A percentile compares a stretch with the other conserved stretches of the same genome.
Conservation (phyloP, 164 flowering plant species). For the Chimonanthus salicifolius region DNA sequence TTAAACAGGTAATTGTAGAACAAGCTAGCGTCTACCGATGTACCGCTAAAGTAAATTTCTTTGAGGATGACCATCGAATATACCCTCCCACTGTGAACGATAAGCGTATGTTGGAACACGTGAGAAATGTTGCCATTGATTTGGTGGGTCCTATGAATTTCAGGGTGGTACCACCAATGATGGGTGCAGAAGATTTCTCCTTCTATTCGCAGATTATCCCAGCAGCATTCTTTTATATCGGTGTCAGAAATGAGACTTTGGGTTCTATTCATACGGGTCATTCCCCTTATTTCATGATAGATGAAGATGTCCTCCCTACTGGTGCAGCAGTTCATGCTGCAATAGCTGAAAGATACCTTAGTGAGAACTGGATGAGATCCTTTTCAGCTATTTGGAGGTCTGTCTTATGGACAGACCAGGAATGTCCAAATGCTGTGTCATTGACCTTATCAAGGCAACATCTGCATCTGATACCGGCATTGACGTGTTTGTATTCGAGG, state of each 20-base stretch:
- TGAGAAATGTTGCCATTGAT: conserved; percentile 47
- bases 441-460: not conserved
- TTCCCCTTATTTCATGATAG: conserved; percentile 79
- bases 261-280: conserved; percentile 66
- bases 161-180: conserved; percentile 47
- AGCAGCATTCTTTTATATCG: conserved; percentile 69
- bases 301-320: conserved; percentile 64
- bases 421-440: not conserved
- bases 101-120: conserved; percentile 58
- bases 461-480: not conserved
- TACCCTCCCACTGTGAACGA: conserved; percentile 84
- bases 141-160: conserved; percentile 52
- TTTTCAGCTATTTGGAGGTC: not conserved
- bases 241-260: conserved; percentile 65
- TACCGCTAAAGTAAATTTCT: conserved; percentile 66
- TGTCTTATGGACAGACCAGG: not conserved
- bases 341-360: conserved; percentile 74
- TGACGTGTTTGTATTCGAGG: not conserved
- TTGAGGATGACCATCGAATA: conserved; percentile 43
- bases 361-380: conserved; percentile 29
- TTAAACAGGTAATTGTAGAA: conserved; percentile 59
- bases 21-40: conserved; percentile 79
- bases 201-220: conserved; percentile 76
- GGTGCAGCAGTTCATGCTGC: conserved; percentile 86
- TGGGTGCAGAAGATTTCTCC: conserved; percentile 98